These are phyloP conservation scores for Quercus phellos DNA, from an alignment of 331 rosid genomes.

Conservation along the genomic window DNA sequence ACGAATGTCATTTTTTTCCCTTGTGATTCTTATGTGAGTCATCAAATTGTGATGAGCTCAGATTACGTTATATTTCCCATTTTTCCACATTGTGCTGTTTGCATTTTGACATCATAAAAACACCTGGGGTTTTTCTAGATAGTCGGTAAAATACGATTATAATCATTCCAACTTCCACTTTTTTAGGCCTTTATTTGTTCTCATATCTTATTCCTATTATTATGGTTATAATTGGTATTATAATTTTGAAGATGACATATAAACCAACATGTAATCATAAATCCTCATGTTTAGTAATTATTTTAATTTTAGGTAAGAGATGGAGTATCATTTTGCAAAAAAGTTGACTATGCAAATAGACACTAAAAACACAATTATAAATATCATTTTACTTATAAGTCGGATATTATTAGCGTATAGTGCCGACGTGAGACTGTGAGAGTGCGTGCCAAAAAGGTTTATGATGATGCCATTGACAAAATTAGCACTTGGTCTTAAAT, in stretches of 20 bases:
- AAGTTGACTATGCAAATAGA: not conserved
- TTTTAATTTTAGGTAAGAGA: not conserved
- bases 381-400: not conserved
- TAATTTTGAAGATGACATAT: constrained; percentile 24
- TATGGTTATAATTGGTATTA: constrained; percentile 21
- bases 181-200: constrained; percentile 16
- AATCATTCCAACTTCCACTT: constrained; percentile 13
- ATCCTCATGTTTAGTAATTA: constrained; percentile 14
- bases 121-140: not conserved
- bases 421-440: not conserved
- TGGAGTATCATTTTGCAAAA: not conserved
- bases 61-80: not conserved
- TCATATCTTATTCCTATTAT: constrained; percentile 20
- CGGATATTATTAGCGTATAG: not conserved
- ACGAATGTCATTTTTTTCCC: not conserved
- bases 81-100: not conserved
- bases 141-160: not conserved
- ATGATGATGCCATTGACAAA: not conserved
- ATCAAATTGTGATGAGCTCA: not conserved
- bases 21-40: not conserved
- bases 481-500: not conserved
- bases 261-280: constrained; percentile 32
- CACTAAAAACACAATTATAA: constrained; percentile 1
- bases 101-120: not conserved
- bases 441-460: not conserved